These are phyloP conservation scores for Xylariaceae sp. DNA, from an alignment of 2,329 filamentous ascomycete species.

Conservation along the genomic window DNA sequence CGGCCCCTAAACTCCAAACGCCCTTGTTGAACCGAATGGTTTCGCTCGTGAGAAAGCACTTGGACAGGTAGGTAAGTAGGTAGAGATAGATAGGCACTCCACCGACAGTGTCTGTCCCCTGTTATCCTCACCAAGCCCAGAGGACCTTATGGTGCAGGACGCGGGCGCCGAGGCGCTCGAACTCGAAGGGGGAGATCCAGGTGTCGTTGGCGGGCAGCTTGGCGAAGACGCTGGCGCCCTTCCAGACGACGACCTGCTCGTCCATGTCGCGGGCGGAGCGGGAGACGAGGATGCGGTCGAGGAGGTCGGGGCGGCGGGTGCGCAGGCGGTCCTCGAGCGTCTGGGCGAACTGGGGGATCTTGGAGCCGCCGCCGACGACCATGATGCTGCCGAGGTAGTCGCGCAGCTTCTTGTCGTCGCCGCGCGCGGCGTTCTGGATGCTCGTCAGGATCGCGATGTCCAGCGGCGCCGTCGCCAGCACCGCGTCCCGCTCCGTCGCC, in stretches of 20 bases:
- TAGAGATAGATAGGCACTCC: no score
- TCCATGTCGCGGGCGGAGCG: slow-evolving; percentile 88
- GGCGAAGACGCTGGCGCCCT: slow-evolving; percentile 95
- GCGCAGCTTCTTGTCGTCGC: slow-evolving; percentile 89
- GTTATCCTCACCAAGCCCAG: slow-evolving; percentile 56
- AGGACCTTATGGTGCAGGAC: slow-evolving; percentile 82
- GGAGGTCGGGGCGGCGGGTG: slow-evolving; percentile 62
- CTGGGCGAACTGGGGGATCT: slow-evolving; percentile 76
- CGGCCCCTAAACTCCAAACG: no score
- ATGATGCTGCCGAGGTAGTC: slow-evolving; percentile 91
- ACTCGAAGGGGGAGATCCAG: slow-evolving; percentile 88
- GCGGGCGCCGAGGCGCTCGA: slow-evolving; percentile 80
- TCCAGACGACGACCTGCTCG: slow-evolving; percentile 96
- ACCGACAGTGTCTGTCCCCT: no score
- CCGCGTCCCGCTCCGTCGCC: slow-evolving; percentile 73
- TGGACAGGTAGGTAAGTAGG: no score
- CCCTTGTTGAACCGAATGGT: no score
- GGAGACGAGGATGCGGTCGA: slow-evolving; percentile 64
- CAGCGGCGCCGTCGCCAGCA: slow-evolving; percentile 80
- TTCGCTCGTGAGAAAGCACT: no score
- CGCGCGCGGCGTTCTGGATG: slow-evolving; percentile 82
- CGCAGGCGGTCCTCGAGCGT: slow-evolving; percentile 84
- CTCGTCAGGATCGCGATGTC: slow-evolving; percentile 89
- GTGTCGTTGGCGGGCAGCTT: slow-evolving; percentile 91
- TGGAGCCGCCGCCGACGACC: slow-evolving; percentile 83